Conservation (phyloP, 2,329 filamentous ascomycete genomes). For the Magnaporthales sp. region DNA sequence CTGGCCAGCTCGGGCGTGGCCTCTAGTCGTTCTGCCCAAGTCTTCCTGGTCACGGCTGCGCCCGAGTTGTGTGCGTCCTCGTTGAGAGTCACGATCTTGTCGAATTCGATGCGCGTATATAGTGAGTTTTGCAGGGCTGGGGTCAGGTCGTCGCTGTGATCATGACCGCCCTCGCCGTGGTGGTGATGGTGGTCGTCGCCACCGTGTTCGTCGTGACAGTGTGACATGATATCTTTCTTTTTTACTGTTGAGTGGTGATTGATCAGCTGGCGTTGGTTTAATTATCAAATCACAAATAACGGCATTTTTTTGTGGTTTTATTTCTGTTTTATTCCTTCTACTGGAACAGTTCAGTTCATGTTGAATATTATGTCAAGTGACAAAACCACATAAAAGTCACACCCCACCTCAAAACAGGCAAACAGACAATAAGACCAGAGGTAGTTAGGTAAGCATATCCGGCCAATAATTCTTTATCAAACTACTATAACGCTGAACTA, state of each 20-base stretch:
- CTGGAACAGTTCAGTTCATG: too few relatives aligned
- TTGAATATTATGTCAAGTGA: too few relatives aligned
- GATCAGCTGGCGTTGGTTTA: too few relatives aligned
- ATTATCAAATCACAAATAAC: too few relatives aligned
- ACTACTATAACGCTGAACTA: too few relatives aligned
- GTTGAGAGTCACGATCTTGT: slow-evolving; percentile 76
- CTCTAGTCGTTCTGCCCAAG: slow-evolving; percentile 73
- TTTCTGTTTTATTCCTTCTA: neutral
- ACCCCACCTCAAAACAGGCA: too few relatives aligned
- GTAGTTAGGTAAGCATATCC: too few relatives aligned
- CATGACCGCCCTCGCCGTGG: slow-evolving; percentile 56
- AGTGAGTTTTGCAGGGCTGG: slow-evolving; percentile 85
- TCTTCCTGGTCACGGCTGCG: slow-evolving; percentile 73
- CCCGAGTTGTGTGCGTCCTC: slow-evolving; percentile 63
- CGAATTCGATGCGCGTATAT: slow-evolving; percentile 88
- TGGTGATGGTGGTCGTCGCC: slow-evolving; percentile 19
- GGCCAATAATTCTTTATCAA: too few relatives aligned
- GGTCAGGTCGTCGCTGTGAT: slow-evolving; percentile 86
- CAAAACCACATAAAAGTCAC: too few relatives aligned
- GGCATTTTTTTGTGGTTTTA: neutral
- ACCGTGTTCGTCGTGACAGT: slow-evolving; percentile 24
- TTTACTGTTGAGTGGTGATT: neutral
- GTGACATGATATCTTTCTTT: slow-evolving; percentile 14
- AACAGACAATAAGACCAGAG: too few relatives aligned
- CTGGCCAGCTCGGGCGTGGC: slow-evolving; percentile 69